These are phyloP conservation scores for Dimocarpus longan DNA, from an alignment of 345 rosid species.

Conservation along the genomic window DNA sequence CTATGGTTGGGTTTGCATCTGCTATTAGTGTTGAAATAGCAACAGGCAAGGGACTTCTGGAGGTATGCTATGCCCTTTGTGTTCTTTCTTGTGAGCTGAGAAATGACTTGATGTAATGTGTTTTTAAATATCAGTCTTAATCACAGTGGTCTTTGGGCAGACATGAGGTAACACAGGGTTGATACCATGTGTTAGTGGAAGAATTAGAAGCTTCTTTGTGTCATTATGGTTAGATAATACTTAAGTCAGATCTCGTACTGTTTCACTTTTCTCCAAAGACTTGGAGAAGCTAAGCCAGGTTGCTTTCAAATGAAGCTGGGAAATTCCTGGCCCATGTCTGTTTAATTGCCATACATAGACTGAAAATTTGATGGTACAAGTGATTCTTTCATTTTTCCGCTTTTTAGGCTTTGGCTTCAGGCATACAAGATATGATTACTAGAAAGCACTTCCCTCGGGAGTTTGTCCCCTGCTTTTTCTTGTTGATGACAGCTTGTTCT, in stretches of 20 bases:
- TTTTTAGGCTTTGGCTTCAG: neutral
- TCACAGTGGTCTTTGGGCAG: neutral
- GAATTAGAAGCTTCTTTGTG: neutral
- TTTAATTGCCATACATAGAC: neutral
- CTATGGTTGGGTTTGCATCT: slow-evolving; percentile 87
- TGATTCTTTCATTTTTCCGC: neutral
- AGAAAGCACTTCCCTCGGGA: neutral
- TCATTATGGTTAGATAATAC: neutral
- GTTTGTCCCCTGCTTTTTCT: neutral
- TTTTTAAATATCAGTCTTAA: neutral
- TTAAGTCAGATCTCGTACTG: neutral
- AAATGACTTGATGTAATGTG: neutral
- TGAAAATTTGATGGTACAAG: neutral
- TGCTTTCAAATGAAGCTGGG: neutral
- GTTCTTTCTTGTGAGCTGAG: neutral
- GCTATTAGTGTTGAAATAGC: slow-evolving; percentile 73
- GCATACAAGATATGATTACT: neutral
- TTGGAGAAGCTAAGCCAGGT: neutral
- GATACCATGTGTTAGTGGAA: neutral
- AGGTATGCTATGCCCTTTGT: slow-evolving; percentile 46
- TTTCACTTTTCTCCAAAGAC: neutral
- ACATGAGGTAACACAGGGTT: neutral
- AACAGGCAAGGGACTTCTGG: slow-evolving; percentile 88
- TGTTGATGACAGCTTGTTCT: too few relatives aligned
- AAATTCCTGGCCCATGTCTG: neutral